Conservation (phyloP, 164 flowering plant species). For the Dillenia suffruticosa region DNA sequence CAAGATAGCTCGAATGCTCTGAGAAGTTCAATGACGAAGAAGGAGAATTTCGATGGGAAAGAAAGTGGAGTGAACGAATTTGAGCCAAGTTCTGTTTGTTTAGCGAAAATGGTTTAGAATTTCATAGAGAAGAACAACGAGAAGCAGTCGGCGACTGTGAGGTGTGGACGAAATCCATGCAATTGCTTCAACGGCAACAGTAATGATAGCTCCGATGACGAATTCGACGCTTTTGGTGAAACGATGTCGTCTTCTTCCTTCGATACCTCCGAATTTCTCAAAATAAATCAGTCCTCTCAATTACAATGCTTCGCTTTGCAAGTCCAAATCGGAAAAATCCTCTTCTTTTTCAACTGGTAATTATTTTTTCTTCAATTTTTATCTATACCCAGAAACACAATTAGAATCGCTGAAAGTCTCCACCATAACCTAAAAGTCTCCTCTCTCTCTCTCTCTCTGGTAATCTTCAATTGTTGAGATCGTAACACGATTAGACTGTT, state of each 20-base stretch:
- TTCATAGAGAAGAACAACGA: constrained; percentile 72
- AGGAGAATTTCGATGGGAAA: constrained; percentile 25
- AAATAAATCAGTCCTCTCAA: constrained; percentile 37
- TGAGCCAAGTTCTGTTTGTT: constrained; percentile 89
- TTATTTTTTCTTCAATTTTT: neutral
- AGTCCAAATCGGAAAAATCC: constrained; percentile 48
- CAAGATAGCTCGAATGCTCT: constrained; percentile 27
- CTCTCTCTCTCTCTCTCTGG: no score
- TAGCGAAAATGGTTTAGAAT: constrained; percentile 83
- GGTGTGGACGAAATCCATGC: constrained; percentile 71
- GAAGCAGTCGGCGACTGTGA: constrained; percentile 37
- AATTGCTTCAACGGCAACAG: constrained; percentile 79
- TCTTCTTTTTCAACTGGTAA: constrained; percentile 26
- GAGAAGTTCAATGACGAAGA: constrained; percentile 47
- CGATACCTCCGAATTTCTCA: constrained; percentile 52
- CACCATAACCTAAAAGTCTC: no score
- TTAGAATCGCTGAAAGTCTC: neutral
- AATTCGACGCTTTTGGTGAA: constrained; percentile 50
- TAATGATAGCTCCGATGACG: constrained; percentile 73
- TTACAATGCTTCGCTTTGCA: constrained; percentile 44
- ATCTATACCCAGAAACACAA: no score
- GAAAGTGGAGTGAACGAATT: constrained; percentile 35
- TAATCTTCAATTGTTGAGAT: no score
- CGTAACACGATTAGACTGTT: no score
- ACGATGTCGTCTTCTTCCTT: constrained; percentile 29